Percentiles rank a stretch among this genome's conserved stretches.
Evolutionary conservation across 2,329 filamentous ascomycete species (phyloP).

Genomic region (Diaporthe longicolla): DNA sequence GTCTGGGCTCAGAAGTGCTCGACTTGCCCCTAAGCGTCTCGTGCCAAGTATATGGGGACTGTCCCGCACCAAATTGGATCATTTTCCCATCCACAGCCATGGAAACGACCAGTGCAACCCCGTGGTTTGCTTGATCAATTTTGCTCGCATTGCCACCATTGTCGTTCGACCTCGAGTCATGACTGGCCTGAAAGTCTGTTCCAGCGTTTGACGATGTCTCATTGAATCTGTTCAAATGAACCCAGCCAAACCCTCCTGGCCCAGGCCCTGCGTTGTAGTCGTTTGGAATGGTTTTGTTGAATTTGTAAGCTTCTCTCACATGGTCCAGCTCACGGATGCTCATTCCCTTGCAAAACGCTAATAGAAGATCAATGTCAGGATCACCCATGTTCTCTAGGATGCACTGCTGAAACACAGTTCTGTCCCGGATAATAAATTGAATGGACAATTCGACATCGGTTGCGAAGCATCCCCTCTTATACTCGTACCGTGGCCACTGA

Average conservation of each 20-base stretch:
- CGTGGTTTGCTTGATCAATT: neutral
- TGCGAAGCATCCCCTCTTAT: neutral
- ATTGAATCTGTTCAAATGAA: neutral
- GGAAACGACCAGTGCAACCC: neutral
- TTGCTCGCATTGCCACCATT: neutral
- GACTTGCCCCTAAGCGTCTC: neutral
- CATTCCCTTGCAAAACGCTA: neutral
- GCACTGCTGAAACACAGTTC: slow-evolving; percentile 1
- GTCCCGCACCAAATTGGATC: neutral
- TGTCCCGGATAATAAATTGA: slow-evolving; percentile 6
- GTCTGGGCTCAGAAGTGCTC: too few species aligned
- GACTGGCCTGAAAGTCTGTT: neutral
- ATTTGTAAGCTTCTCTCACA: neutral
- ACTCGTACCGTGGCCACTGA: slow-evolving; percentile 31
- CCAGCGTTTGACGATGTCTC: neutral
- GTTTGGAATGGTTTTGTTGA: neutral
- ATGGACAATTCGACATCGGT: neutral
- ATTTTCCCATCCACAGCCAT: neutral
- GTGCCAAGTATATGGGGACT: neutral
- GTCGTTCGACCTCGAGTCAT: accelerated
- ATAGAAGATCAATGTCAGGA: neutral
- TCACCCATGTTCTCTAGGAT: neutral
- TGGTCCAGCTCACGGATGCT: neutral
- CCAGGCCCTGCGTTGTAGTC: neutral
- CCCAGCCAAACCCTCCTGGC: neutral